Base-by-base conservation (phyloP, 208 protist genomes). In the Trypanosoma brucei region DNA sequence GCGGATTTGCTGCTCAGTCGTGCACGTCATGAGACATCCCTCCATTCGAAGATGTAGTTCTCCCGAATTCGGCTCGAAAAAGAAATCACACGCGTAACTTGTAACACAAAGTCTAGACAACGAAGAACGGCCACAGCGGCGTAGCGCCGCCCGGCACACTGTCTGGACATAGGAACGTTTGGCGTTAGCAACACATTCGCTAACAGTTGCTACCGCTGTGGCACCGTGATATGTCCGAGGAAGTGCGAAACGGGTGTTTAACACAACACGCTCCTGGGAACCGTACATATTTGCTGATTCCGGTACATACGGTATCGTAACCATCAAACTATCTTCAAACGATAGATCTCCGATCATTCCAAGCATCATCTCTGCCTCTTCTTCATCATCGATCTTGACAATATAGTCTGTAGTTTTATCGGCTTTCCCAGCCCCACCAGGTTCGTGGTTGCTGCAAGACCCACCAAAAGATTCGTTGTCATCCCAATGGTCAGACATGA, bases 311-410 rank as follows among this genome's bases (percentile, higher is more conserved):
- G 89, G 89, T 38, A 91, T 73, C 5, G 86, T 93, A 8, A 95
- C 68, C 36, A 95, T 57, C 22, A 91, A 59, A 52, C 75, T 83
- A 52, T 92, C 84, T 52, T 91, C 81, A 62, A 90, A 91, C 35
- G 61, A 64, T 4, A 76, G 78, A 11, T 75, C 64, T 55, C 77
- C 75, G 33, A 73, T 65, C 76, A 86, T 87, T 39, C 86, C 86
- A 34, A 88, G 63, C 77, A 93, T 86, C 80, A 92, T 81, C 40
- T 92, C 90, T 46, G 86, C 90, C 60, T 95, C 90, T 58, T 95
- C 90, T 53, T 85, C 83, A 65, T 95, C 90, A 59, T 95, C 86
- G 57, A 95, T 91, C 52, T 81, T 85, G 14, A 95, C 77, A 42
- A 93, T 75, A 55, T 84, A 92, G 61, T 95, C 86, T 40, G 72